Evolutionary conservation across 352 stramenopile genomes (phyloP), one percentile per base, ranked within the genome.

Genomic region (Aphanomyces euteiches): DNA sequence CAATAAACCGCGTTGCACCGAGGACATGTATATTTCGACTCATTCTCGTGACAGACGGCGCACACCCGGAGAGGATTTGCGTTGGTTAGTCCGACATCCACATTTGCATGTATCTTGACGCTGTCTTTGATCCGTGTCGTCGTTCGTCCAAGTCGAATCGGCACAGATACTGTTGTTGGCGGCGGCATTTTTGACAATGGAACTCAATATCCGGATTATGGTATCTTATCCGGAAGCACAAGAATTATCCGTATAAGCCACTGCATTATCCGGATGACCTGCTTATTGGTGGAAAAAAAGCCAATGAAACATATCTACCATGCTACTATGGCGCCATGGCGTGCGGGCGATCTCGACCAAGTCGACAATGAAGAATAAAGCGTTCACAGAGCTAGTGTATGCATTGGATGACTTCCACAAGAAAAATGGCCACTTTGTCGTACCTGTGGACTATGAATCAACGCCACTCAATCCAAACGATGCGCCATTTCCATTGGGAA

Each of bases 1-100:
- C 88, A 96, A 74, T 94, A 96, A 6, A 83, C 77, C 54, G 76
- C 72, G 38, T 90, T 90, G 76, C 88, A 96, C 5, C 84, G 84
- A 21, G 88, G 88, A 80, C 88, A 96, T 12, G 82, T 91, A 79
- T 96, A 96, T 56, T 84, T 81, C 37, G 84, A 77, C 50, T 81
- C 72, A 28, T 78, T 75, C 10, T 69, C 76, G 39, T 78, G 79
- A 65, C 86, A 94, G n/a, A 92, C 77, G 45, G 79, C 81, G 39
- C 86, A 94, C 0, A 94, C 74, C 58, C 84, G 84, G 36, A 67
- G 38, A 6, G 63, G 1, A 36, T 38, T 70, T 7, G 45, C 47
- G 19, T 70, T 70, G 54, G 38, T 64, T 4, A 70, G n/a, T 10
- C 64, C 64, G 8, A 40, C 7, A 5, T n/a, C 53, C 12, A 7